Evolutionary conservation across 1,139 yeast species (phyloP), one percentile per base, ranked within the genome.

Genomic region (Petasospora fabianii): DNA sequence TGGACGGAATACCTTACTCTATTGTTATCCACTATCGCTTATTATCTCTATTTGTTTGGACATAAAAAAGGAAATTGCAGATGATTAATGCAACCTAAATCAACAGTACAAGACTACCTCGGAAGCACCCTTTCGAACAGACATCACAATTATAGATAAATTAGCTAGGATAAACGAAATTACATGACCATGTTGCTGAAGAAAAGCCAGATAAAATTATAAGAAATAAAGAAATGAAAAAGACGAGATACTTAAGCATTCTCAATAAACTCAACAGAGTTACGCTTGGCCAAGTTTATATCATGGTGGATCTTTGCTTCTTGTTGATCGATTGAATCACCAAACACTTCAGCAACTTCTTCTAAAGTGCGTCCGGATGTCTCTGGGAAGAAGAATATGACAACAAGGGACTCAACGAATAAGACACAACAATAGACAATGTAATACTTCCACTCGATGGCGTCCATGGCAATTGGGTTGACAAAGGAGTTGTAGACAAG

Each of bases 401-500:
- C 67, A 28, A 69, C 55, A 12, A 55, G 42, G 13, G 63, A 46
- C 46, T 68, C 73, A 34, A 65, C 66, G 2, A 58, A 62, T 34
- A 69, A 50, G 34, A 64, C 49, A 54, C 70, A 65, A 46, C 70
- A 37, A 46, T 58, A 75, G 11, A 77, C 78, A 48, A 77, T 74
- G 56, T 77, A 77, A 60, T 75, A 77, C 52, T 73, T 75, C 80
- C 81, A 76, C 29, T 64, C 66, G 45, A 77, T 71, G 24, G 71
- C 71, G 40, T 66, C 76, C 75, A 77, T 69, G 27, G 80, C 83
- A 50, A 77, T 66, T 7, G 81, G 75, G 51, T 75, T 75, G 40
- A 75, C 78, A 54, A 69, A 77, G 30, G 75, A 67, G 42, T 68
- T 69, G 61, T 61, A 59, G 19, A 69, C 49, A 32, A 51, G 44